Conservation (phyloP, 1,284 basidiomycete genomes). For the Pyrrhoderma lamaoense region DNA sequence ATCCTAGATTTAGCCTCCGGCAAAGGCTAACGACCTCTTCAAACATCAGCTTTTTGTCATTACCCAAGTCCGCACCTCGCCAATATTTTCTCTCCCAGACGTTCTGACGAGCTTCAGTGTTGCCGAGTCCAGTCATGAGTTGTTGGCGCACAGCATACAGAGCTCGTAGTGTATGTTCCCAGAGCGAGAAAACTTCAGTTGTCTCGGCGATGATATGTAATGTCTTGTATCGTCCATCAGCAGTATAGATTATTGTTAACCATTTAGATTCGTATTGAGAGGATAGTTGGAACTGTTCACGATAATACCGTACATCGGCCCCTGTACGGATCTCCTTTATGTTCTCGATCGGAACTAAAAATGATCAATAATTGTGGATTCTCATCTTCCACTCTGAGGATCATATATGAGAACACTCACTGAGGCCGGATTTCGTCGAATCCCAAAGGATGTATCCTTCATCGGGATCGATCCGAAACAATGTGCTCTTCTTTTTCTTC, state of each 20-base stretch:
- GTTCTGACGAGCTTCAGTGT: conserved; percentile 56
- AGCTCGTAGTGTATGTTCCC: conserved; percentile 55
- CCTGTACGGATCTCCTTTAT: conserved; percentile 90
- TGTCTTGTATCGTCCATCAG: conserved; percentile 82
- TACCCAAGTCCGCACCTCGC: conserved; percentile 59
- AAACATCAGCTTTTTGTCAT: conserved; percentile 62
- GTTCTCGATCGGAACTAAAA: conserved; percentile 76
- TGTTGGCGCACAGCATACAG: conserved; percentile 56
- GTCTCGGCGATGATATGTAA: conserved; percentile 83
- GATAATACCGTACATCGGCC: conserved; percentile 69
- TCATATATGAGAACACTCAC: too few relatives aligned
- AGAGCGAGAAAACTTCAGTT: conserved; percentile 59
- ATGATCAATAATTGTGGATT: too few relatives aligned
- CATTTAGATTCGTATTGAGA: conserved; percentile 58
- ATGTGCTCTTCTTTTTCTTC: conserved; percentile 70
- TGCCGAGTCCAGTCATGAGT: conserved; percentile 62
- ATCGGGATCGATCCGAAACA: conserved; percentile 73
- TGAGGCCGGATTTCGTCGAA: conserved; percentile 67
- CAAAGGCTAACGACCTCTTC: conserved; percentile 75
- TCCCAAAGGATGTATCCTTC: conserved; percentile 81
- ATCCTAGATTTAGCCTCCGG: conserved; percentile 65
- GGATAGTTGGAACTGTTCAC: conserved; percentile 66
- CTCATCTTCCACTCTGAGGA: too few relatives aligned
- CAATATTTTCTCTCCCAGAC: conserved; percentile 83
- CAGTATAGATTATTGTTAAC: conserved; percentile 74